Evolutionary conservation across 2,329 filamentous ascomycete genomes (phyloP).

Genomic region (Fusarium sp.): DNA sequence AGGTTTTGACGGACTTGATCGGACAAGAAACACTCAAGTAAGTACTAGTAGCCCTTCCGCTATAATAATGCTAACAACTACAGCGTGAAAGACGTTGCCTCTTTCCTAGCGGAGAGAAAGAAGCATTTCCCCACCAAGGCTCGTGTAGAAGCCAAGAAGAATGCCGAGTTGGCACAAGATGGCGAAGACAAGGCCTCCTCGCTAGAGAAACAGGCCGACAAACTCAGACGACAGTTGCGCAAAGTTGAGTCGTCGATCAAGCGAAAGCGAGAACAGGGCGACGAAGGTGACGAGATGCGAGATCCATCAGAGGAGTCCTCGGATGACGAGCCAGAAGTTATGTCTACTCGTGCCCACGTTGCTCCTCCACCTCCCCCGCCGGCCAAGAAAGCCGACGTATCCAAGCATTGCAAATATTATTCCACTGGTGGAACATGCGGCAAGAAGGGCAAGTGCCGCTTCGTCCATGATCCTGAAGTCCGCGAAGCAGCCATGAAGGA

Average conservation of each 20-base stretch:
- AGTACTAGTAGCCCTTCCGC: slow-evolving; percentile 45
- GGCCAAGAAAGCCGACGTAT: slow-evolving; percentile 69
- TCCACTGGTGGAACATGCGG: slow-evolving; percentile 76
- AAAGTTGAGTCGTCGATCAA: slow-evolving; percentile 78
- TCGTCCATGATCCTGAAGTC: slow-evolving; percentile 74
- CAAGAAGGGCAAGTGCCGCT: slow-evolving; percentile 81
- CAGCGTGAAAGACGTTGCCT: slow-evolving; percentile 76
- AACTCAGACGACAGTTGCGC: slow-evolving; percentile 72
- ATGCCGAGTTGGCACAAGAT: slow-evolving; percentile 57
- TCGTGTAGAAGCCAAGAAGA: slow-evolving; percentile 73
- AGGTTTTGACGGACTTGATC: slow-evolving; percentile 68
- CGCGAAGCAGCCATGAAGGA: slow-evolving; percentile 73
- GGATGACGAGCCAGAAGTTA: slow-evolving; percentile 70
- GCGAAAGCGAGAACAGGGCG: slow-evolving; percentile 74
- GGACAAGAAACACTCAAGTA: slow-evolving; percentile 68
- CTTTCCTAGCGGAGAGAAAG: slow-evolving; percentile 84
- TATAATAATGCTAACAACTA: slow-evolving; percentile 20
- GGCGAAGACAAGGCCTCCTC: slow-evolving; percentile 72
- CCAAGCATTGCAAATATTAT: slow-evolving; percentile 77
- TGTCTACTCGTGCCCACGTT: slow-evolving; percentile 60
- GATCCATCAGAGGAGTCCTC: slow-evolving; percentile 64
- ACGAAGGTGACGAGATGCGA: slow-evolving; percentile 75
- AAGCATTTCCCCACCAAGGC: slow-evolving; percentile 84
- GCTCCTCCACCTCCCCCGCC: slow-evolving; percentile 56
- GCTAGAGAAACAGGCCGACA: slow-evolving; percentile 70